Evolutionary conservation across 164 flowering plant genomes (phyloP).

Genomic region (Berberis vulgaris): DNA sequence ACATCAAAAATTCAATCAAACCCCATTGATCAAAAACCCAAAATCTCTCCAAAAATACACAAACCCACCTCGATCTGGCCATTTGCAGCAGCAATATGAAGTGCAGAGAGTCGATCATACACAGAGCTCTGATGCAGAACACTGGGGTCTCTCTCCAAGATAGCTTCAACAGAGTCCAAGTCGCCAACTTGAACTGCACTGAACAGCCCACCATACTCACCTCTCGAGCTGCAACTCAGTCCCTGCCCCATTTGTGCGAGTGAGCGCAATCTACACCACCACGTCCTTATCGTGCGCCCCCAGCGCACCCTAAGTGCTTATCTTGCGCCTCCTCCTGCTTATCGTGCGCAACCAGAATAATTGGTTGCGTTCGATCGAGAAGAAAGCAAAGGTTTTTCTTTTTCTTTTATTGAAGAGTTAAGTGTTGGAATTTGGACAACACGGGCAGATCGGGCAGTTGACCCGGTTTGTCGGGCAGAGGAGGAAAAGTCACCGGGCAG

Average conservation of each 20-base stretch:
- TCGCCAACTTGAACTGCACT: conserved; percentile 28
- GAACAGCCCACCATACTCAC: conserved; percentile 49
- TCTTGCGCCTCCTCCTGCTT: no score
- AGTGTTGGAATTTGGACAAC: no score
- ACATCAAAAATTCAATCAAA: neutral
- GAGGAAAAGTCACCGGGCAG: no score
- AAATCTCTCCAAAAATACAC: neutral
- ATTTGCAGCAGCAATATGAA: conserved; percentile 54
- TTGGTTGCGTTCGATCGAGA: no score
- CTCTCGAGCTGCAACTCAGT: conserved; percentile 49
- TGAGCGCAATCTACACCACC: neutral
- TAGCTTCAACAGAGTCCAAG: conserved; percentile 21
- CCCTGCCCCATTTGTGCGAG: conserved; percentile 70
- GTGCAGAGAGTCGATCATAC: conserved; percentile 30
- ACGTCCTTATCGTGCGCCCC: neutral
- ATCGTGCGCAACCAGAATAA: no score
- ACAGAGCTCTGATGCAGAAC: conserved; percentile 27
- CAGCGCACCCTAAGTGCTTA: no score
- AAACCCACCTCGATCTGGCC: conserved; percentile 60
- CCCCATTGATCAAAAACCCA: neutral
- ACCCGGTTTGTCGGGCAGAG: no score
- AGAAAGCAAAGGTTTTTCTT: no score
- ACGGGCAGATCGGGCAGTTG: no score
- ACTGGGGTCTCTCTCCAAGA: conserved; percentile 35
- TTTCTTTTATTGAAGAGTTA: no score